Base-by-base conservation (phyloP, 1,284 basidiomycete species). In the Heterobasidion occidentale region DNA sequence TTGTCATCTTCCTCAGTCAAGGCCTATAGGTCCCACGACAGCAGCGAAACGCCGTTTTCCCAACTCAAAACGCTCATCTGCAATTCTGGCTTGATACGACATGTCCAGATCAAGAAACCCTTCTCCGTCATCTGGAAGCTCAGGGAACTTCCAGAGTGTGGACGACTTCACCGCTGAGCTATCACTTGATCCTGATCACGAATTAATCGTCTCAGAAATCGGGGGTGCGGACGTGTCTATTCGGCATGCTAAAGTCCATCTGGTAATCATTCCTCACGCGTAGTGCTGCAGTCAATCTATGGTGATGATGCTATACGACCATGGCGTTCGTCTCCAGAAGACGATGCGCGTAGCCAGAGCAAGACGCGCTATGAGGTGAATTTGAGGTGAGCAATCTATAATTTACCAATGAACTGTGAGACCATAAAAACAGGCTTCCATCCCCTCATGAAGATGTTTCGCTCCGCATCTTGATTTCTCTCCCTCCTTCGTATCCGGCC, bases 221-320 rank as follows among this genome's bases (percentile, higher is more conserved):
- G 79, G 82, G 70, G 87, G 86, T 85, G 72, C 65, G 75, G 59
- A 60, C 59, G 57, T 55, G 56, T 63, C 61, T 36, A 27, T 54
- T 36, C 7, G 42, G 27, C 42, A 35, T 46, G 8, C 20, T 45
- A 19, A 17, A 27, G 50, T n/a, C 42, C 46, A 46, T 51, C 57
- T 51, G 27, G 47, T 33, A 45, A 35, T 60, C 62, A 54, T 56
- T 48, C 55, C 54, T 61, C 58, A 61, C 63, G 52, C 58, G 42
- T 67, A 88, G 90, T 90, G 15, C 76, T 95, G 7, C 82, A 84
- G 63, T 89, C 90, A 14, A 95, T 95, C 65, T 94, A 94, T 65
- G 88, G 90, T 36, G 81, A 87, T 14, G 73, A 79, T 34, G 73
- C 84, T 7, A 74, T 93, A 35, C 74, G 71, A 17, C 65, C 82